These are phyloP conservation scores for Ascochyta clinopodiicola DNA, from an alignment of 2,329 filamentous ascomycete species.

Conservation along the genomic window DNA sequence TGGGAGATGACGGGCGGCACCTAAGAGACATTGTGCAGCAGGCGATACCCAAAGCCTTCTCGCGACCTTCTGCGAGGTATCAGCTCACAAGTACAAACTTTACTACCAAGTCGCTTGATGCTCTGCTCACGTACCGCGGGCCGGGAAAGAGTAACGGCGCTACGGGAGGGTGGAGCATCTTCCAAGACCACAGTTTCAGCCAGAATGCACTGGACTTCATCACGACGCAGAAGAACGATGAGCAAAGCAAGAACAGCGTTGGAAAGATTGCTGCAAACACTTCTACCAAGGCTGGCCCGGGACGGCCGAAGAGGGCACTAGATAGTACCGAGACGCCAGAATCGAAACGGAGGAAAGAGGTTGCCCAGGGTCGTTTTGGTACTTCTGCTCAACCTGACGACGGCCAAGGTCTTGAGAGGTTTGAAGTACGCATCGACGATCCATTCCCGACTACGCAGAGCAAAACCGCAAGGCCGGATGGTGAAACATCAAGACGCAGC, in stretches of 20 bases:
- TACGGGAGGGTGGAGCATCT: constrained; percentile 80
- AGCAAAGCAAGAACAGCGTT: constrained; percentile 23
- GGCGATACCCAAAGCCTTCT: constrained; percentile 82
- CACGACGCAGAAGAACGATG: constrained; percentile 33
- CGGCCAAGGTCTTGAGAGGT: constrained; percentile 50
- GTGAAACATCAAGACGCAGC: constrained; percentile 23
- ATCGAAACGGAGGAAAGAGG: constrained; percentile 64
- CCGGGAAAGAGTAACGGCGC: constrained; percentile 73
- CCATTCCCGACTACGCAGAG: constrained; percentile 36
- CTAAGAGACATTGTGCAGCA: constrained; percentile 75
- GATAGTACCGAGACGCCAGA: constrained; percentile 38
- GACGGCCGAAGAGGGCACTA: constrained; percentile 35
- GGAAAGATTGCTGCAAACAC: constrained; percentile 14
- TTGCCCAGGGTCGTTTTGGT: constrained; percentile 76
- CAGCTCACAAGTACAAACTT: constrained; percentile 72
- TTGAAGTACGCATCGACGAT: constrained; percentile 60
- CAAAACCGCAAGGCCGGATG: constrained; percentile 18
- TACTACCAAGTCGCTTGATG: constrained; percentile 72
- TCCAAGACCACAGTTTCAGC: constrained; percentile 67
- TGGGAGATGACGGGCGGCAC: constrained; percentile 55
- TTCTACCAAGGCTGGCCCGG: constrained; percentile 31
- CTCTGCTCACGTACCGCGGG: constrained; percentile 73
- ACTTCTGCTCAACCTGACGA: constrained; percentile 45
- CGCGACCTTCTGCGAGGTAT: constrained; percentile 74
- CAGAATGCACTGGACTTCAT: constrained; percentile 58